phyloP scores from a whole-genome alignment of 208 protist genomes.

The Trypanosoma platydactyli region DNA sequence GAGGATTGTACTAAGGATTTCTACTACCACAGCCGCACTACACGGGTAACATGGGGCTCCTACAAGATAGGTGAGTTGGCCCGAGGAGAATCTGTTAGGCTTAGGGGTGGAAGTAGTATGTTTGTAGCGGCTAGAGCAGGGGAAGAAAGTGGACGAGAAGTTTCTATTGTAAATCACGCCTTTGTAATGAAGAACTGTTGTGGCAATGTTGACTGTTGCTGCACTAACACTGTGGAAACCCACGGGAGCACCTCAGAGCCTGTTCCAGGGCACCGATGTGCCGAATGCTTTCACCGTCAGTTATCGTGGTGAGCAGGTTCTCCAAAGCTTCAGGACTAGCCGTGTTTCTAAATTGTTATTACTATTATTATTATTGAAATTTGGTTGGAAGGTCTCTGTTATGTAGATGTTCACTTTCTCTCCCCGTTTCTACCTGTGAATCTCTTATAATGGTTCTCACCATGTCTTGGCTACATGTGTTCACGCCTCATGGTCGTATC shows the following conservation, averaged over 20 bases:
- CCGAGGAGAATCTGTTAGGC: slow-evolving; percentile 22
- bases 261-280: slow-evolving; percentile 15
- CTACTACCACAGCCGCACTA: slow-evolving; percentile 66
- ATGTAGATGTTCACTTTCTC: neutral
- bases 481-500: too few species aligned
- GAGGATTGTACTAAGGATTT: slow-evolving; percentile 66
- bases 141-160: neutral
- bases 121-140: neutral
- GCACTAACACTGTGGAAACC: slow-evolving; percentile 36
- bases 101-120: neutral
- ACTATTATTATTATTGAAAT: neutral
- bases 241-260: slow-evolving; percentile 23
- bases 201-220: slow-evolving; percentile 22
- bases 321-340: slow-evolving; percentile 1
- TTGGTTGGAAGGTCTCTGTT: neutral
- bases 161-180: slow-evolving; percentile 16
- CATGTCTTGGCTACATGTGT: too few species aligned
- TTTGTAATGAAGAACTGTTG: slow-evolving; percentile 6
- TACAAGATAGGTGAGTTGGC: slow-evolving; percentile 68
- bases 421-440: neutral
- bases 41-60: slow-evolving; percentile 46
- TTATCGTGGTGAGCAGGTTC: neutral
- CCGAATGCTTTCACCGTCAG: slow-evolving; percentile 16
- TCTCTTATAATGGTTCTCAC: neutral
- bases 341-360: slow-evolving; percentile 1